Evolutionary conservation across 2,329 filamentous ascomycete genomes (phyloP), one percentile per base, ranked within the genome.

Genomic region (Tolypocladium ophioglossoides): DNA sequence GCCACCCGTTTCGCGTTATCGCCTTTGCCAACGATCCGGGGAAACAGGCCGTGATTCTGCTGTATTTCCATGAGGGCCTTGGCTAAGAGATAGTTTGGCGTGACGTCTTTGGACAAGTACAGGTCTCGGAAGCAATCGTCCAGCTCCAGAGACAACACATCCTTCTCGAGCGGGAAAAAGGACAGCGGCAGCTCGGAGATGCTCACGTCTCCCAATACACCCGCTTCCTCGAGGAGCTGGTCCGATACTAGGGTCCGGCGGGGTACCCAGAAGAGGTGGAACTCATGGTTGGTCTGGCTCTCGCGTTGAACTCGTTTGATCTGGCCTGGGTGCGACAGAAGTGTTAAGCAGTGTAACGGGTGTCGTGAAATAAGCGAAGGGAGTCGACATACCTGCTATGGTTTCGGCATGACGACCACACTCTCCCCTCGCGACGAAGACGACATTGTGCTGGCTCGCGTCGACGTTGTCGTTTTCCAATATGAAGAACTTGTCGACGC

Each of bases 401-500:
- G 83, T 78, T 68, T 90, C 85, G 53, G 91, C 86, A 66, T 94
- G 87, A 60, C 82, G 87, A 54, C 88, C 86, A 69, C 89, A 92
- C 73, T 97, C 94, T 58, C 91, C 92, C 65, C 91, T 82, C 20
- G 91, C 88, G 62, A 99, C 82, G 73, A 97, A 99, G 61, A 99
- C 82, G 58, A 99, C 84, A 77, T 96, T 99, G 66, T 89, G 85
- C 74, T 97, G 94, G 65, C 87, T 95, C 20, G 90, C 88, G 71
- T 97, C 92, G 70, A 91, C 86, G 72, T 99, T 97, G 66, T 87
- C 83, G 72, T 96, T 97, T 71, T 99, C 94, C 49, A 99, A 78
- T 66, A 96, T 87, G 76, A 97, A 99, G 61, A 96, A 89, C 71
- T 95, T 95, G 71, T 97, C 91, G 62, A 99, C 91, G 34, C 95